A percentile compares a stretch with the other conserved stretches of the same genome.
These are phyloP conservation scores for Chenopodium formosanum DNA, from an alignment of 148 eudicot genomes.

Conservation along the genomic window DNA sequence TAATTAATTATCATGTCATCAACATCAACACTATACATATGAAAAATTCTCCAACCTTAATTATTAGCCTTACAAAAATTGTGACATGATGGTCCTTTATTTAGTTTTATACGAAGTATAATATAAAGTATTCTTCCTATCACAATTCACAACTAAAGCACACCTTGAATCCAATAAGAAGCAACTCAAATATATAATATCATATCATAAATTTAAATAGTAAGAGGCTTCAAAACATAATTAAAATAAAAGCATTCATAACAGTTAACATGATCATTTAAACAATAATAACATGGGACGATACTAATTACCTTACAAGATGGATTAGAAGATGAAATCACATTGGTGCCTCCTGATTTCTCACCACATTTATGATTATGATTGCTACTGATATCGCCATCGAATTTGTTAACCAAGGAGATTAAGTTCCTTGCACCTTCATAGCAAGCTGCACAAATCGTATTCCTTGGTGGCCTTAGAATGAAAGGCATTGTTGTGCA, in stretches of 20 bases:
- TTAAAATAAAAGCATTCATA: neutral
- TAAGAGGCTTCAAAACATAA: too few relatives aligned
- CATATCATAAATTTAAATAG: neutral
- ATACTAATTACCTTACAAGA: conserved; percentile 41
- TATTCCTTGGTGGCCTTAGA: conserved; percentile 78
- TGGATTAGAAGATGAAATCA: conserved; percentile 20
- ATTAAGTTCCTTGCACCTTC: conserved; percentile 72
- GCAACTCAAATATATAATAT: too few relatives aligned
- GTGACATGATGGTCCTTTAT: too few relatives aligned
- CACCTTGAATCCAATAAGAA: too few relatives aligned
- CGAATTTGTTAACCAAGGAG: conserved; percentile 50
- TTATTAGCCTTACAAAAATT: too few relatives aligned
- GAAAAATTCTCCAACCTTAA: too few relatives aligned
- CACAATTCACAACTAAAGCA: too few relatives aligned
- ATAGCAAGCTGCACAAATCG: conserved; percentile 77
- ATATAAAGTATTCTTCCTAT: too few relatives aligned
- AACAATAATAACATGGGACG: neutral
- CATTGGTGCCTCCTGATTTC: conserved; percentile 23
- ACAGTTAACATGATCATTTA: neutral
- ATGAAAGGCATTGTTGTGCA: conserved; percentile 75
- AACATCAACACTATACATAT: too few relatives aligned
- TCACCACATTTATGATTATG: conserved; percentile 26
- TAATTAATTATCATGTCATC: too few relatives aligned
- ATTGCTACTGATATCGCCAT: conserved; percentile 24
- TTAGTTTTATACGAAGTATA: too few relatives aligned